phyloP scores from a whole-genome alignment of 2,329 filamentous ascomycete species.

The Exophiala spinifera region DNA sequence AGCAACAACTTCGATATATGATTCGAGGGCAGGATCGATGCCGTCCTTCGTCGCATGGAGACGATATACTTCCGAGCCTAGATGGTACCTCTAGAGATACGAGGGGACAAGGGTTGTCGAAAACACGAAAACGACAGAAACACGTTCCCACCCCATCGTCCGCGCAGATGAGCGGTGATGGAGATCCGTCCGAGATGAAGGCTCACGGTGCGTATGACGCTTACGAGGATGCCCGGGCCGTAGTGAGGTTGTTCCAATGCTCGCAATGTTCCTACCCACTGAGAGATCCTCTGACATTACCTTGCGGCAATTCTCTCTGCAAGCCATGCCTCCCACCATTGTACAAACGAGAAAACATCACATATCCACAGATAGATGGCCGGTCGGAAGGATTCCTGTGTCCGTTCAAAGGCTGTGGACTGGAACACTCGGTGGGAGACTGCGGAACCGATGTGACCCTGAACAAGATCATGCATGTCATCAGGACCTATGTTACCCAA shows the following conservation, averaged over 20 bases:
- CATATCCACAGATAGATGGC: conserved; percentile 68
- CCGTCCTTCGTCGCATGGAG: conserved; percentile 13
- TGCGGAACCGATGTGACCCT: conserved; percentile 75
- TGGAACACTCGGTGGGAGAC: conserved; percentile 72
- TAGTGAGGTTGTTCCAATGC: conserved; percentile 77
- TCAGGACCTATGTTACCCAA: conserved; percentile 53
- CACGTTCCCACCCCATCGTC: not conserved
- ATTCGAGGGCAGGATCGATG: not conserved
- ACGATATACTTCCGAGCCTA: conserved; percentile 4
- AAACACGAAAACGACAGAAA: not conserved
- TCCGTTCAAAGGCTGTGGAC: conserved; percentile 62
- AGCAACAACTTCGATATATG: not conserved
- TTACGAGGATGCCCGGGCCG: conserved; percentile 56
- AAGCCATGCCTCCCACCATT: conserved; percentile 67
- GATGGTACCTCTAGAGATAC: conserved; percentile 8
- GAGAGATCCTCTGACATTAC: conserved; percentile 67
- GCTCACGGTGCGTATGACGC: conserved; percentile 44
- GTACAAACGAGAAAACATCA: conserved; percentile 65
- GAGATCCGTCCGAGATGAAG: conserved; percentile 21
- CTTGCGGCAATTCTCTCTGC: conserved; percentile 79
- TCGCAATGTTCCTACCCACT: conserved; percentile 67
- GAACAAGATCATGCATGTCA: conserved; percentile 64
- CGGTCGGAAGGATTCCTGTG: conserved; percentile 71
- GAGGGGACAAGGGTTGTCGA: conserved; percentile 12
- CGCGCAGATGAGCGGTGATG: conserved; percentile 29